Base-by-base conservation (phyloP, 148 eudicot genomes). In the Silene conica region DNA sequence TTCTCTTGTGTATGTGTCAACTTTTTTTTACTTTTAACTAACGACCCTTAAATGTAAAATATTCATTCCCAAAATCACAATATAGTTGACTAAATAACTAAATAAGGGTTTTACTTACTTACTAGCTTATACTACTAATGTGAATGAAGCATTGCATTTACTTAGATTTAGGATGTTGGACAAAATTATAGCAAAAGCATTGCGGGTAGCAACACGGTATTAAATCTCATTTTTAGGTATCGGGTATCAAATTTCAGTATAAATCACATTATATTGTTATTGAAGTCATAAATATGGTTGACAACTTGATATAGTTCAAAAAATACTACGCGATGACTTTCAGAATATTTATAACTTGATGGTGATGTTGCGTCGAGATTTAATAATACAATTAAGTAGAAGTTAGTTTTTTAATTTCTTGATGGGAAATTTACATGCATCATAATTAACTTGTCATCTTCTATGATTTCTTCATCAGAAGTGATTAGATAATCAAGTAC, bases 1-100 rank as follows among this genome's bases (percentile, higher is more conserved):
- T 20, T 80, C 83, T 76, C 83, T 73, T 71, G 75, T 80, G 63
- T 77, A 78, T 74, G 74, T 73, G 70, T 73, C 77, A 23, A 46
- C 18, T 7, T 23, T 22, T 41, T 56, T 46, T 55, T 6, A 26
- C 31, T 71, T 25, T 18, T 71, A 71, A 43, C 56, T 68, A 68
- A 46, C 8, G 4, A 45, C 34, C 69, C 34, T 64, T 8, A 64
- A 28, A 25, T 31, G 45, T 4, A 15, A 64, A 64, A 64, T 26
- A 25, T 12, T 13, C 69, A 26, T 26, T 64, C 9, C 55, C 55
- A 50, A 50, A 50, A 12, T 50, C 34, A 31, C 34, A 2, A 12
- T 1, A 1, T 50, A 50, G 55, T 50, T 50, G 55, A 50, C 55
- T 50, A 50, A 38, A 38, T 6, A 38, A 50, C 16, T 50, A 12